Percentiles rank a stretch among this genome's conserved stretches.
Evolutionary conservation across 805 yeast genomes (phyloP).

Genomic region (Yarrowia hollandica): DNA sequence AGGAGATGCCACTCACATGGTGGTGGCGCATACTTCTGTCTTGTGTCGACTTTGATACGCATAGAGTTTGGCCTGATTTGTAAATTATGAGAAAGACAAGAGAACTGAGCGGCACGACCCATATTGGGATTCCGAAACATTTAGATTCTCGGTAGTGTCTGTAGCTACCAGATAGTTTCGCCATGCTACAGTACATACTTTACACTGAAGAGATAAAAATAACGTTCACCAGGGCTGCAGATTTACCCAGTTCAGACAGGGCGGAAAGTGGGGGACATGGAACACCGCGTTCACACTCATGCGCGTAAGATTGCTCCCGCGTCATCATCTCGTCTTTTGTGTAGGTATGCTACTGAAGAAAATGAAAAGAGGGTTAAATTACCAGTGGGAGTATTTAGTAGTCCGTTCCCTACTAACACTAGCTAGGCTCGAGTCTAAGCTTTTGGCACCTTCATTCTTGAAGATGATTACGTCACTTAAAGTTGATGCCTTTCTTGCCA

Average conservation of each 20-base stretch:
- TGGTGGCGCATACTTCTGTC: neutral
- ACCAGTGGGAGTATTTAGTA: too few species aligned
- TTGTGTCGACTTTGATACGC: neutral
- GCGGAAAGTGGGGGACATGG: too few species aligned
- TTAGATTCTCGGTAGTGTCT: neutral
- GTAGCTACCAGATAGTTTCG: too few species aligned
- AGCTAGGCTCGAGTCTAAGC: neutral
- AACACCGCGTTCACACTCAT: too few species aligned
- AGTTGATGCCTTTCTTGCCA: constrained; percentile 12
- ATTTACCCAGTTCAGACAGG: too few species aligned
- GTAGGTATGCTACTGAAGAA: too few species aligned
- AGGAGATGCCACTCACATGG: neutral
- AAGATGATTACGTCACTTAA: constrained; percentile 11
- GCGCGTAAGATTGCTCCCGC: neutral
- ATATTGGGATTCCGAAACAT: neutral
- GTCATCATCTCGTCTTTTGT: neutral
- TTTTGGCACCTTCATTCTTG: neutral
- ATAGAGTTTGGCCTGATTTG: neutral
- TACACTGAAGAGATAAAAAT: too few species aligned
- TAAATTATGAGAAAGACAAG: neutral
- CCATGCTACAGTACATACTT: too few species aligned
- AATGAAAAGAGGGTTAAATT: too few species aligned
- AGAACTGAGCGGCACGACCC: neutral
- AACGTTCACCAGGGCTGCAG: too few species aligned
- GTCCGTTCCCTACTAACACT: too few species aligned